These are phyloP conservation scores for Iris pallida DNA, from an alignment of 116 monocot genomes.

Conservation along the genomic window DNA sequence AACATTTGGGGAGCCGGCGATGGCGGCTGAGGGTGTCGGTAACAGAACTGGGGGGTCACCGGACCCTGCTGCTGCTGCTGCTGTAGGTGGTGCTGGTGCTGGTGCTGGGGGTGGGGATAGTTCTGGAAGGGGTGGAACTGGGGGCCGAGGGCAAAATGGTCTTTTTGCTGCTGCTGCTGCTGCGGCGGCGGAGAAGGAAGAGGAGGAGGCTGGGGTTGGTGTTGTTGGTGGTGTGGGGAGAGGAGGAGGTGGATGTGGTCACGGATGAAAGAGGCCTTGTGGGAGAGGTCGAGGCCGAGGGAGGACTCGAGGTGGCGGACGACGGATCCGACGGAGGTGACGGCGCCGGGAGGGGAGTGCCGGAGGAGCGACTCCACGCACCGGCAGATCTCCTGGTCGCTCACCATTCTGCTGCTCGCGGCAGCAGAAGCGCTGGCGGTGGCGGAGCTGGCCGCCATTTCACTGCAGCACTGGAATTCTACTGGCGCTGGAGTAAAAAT, in stretches of 20 bases:
- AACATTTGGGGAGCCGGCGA: too few relatives aligned
- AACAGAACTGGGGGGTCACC: slow-evolving; percentile 9
- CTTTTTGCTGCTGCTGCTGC: neutral
- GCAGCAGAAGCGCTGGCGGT: too few relatives aligned
- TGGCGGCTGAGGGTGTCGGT: neutral
- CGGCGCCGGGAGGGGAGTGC: slow-evolving; percentile 23
- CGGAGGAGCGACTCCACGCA: slow-evolving; percentile 79
- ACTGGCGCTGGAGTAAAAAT: too few relatives aligned
- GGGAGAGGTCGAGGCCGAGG: slow-evolving; percentile 77
- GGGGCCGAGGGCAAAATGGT: neutral
- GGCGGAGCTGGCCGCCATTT: too few relatives aligned
- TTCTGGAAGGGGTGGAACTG: too few relatives aligned
- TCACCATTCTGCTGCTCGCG: slow-evolving; percentile 34
- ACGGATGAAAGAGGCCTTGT: slow-evolving; percentile 75
- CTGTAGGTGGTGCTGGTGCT: neutral
- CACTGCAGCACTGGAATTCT: too few relatives aligned
- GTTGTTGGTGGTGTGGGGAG: too few relatives aligned
- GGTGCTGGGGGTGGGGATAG: neutral
- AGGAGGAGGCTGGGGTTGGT: too few relatives aligned
- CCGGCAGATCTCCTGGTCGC: slow-evolving; percentile 80
- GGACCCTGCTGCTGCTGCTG: neutral
- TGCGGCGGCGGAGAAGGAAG: neutral
- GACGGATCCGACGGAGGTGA: slow-evolving; percentile 42
- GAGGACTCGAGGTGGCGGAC: slow-evolving; percentile 72
- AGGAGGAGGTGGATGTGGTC: slow-evolving; percentile 55